Base-by-base conservation (phyloP, 2,329 filamentous ascomycete species). In the Calonectria hawksworthii region DNA sequence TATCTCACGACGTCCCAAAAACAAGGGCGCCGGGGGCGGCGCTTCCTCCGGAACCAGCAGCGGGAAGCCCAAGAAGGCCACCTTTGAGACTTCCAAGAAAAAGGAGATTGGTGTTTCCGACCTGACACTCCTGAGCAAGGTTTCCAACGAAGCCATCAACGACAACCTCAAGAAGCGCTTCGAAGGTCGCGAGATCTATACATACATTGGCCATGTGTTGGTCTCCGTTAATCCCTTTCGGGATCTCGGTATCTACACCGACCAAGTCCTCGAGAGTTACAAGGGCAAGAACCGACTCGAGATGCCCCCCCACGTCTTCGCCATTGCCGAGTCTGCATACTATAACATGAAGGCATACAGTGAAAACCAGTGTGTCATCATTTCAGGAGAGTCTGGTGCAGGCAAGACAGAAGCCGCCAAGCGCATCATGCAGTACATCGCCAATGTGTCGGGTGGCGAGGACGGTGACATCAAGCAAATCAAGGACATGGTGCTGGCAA, bases 261-360 rank as follows among this genome's bases (percentile, higher is more conserved):
- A 99, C 80, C 89, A 94, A 82, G 96, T 99, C 73, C 92, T 99
- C 83, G 93, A 98, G 64, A 96, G 95, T 83, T 99, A 99, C 89
- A 94, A 93, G 87, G 96, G 96, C 80, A 98, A 99, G 90, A 99
- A 99, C 88, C 93, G 97, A 78, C 91, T 99, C 78, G 97, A 99
- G 88, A 93, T 95, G 88, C 94, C 96, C 34, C 97, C 97, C 11
- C 97, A 99, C 86, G 97, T 99, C 80, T 99, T 98, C 85, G 96
- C 96, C 75, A 97, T 99, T 82, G 97, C 97, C 83, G 97, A 99
- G 87, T 94, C 96, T 10, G 87, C 96, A 70, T 99, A 99, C 89
- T 99, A 99, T 89, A 99, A 99, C 89, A 99, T 99, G 97, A 99
- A 99, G 86, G 96, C 96, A 61, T 99, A 99, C 90, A 95, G 95